A percentile compares a stretch with the other conserved stretches of the same genome.
phyloP scores from a whole-genome alignment of 768 basidiomycete genomes.

The Fomitopsis pulvina region DNA sequence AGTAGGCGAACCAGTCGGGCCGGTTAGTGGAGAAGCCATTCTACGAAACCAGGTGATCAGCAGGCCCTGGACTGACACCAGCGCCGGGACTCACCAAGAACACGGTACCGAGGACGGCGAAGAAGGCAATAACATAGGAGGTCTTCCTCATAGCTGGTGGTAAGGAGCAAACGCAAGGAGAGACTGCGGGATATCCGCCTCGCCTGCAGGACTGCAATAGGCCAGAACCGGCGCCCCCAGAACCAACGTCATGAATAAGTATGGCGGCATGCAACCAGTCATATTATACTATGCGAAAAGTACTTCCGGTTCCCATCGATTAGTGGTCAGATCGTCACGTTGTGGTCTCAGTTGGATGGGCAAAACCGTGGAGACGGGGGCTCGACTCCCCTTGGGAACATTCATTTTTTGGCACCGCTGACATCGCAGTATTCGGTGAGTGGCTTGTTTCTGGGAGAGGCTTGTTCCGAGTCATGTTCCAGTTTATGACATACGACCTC shows the following conservation, averaged over 20 bases:
- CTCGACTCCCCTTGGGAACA: constrained; percentile 34
- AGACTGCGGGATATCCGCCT: neutral
- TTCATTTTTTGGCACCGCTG: neutral
- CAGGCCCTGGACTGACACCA: neutral
- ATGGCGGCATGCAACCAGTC: no score
- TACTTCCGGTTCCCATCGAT: constrained; percentile 32
- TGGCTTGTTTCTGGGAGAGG: no score
- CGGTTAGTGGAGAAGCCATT: constrained; percentile 50
- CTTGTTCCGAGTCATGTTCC: no score
- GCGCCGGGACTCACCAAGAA: constrained; percentile 34
- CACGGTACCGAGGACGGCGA: constrained; percentile 44
- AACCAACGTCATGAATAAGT: neutral
- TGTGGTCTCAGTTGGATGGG: constrained; percentile 20
- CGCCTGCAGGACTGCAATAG: neutral
- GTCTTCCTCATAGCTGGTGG: constrained; percentile 50
- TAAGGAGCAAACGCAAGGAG: neutral
- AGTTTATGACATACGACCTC: no score
- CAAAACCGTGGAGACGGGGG: constrained; percentile 33
- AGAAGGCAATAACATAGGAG: constrained; percentile 60
- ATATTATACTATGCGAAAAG: no score
- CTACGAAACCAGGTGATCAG: constrained; percentile 26
- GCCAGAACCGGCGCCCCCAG: neutral
- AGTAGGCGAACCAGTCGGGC: constrained; percentile 54
- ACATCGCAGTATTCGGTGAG: no score
- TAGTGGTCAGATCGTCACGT: constrained; percentile 41